Base-by-base conservation (phyloP, 1,284 basidiomycete species). In the Ustilago shanxiensis region DNA sequence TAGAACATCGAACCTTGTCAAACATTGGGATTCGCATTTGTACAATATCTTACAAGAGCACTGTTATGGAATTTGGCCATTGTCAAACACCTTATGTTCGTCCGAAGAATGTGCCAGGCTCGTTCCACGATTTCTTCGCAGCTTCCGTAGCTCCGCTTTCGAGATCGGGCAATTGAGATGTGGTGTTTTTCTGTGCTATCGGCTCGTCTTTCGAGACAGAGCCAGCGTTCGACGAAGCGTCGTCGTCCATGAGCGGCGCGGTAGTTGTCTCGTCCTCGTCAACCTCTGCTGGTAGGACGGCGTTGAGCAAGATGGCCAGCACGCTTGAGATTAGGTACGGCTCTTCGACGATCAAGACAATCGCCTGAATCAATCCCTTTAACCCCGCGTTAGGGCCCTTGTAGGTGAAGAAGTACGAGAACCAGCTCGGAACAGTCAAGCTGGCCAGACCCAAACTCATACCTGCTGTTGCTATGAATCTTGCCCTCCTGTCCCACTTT, bases 361-460 rank as follows among this genome's bases (percentile, higher is more conserved):
- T 55, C 8, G 72, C 66, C 53, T 74, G 66, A 33, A 74, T 74
- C n/a, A 74, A 35, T 7, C 67, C 66, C 26, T 59, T 60, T 31
- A 71, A 44, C 10, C 67, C 72, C 0, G 45, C 37, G 26, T 74
- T 74, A 29, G 37, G 28, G 0, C 72, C 72, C 2, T 22, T 31
- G 60, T 71, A 71, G 50, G 72, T 70, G 67, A 72, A 75, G 39
- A 75, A 66, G 54, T 75, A 71, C 44, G 53, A 61, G 55, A 71
- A 66, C 72, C 72, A 75, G 49, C 49, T 75, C 11, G 72, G 66
- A 14, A 63, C 53, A 9, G 55, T 66, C 26, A 75, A 60, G 20
- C 59, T 64, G 47, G 61, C 72, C 41, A 74, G 57, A 28, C 72
- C 72, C 29, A 74, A 53, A 35, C 57, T 59, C 51, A 70, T 56